A percentile compares a stretch with the other conserved stretches of the same genome.
phyloP scores from a whole-genome alignment of 2,329 filamentous ascomycete species.

The Aspergillus pseudoterreus region DNA sequence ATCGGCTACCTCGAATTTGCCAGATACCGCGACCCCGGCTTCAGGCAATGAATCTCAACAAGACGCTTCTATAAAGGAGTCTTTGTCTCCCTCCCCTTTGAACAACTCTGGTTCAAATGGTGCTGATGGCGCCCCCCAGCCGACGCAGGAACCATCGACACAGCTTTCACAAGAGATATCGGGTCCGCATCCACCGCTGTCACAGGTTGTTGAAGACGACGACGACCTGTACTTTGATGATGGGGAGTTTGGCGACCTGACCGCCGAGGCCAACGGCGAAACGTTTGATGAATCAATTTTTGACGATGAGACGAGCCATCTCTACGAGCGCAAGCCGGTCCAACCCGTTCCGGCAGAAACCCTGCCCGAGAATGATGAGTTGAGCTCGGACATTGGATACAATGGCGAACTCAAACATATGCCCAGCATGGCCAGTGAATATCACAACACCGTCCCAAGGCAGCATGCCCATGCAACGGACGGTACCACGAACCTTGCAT shows the following conservation, averaged over 20 bases:
- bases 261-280: constrained; percentile 26
- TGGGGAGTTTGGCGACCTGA: constrained; percentile 42
- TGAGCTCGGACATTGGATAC: constrained; percentile 3
- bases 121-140: neutral
- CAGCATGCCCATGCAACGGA: constrained; percentile 25
- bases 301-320: constrained; percentile 44
- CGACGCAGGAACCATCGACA: neutral
- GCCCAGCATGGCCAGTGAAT: constrained; percentile 35
- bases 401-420: constrained; percentile 28
- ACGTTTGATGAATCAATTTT: constrained; percentile 48
- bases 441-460: constrained; percentile 15
- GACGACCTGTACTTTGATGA: constrained; percentile 48
- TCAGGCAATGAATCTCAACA: neutral
- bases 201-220: constrained; percentile 14
- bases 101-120: neutral
- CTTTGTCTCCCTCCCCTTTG: neutral
- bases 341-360: constrained; percentile 8
- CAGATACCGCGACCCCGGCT: neutral
- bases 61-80: neutral
- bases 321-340: constrained; percentile 37
- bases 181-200: neutral
- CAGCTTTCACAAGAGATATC: neutral
- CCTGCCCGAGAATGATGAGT: constrained; percentile 12
- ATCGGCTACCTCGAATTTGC: neutral
- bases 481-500: constrained; percentile 31